Percentiles rank a stretch among this genome's conserved stretches.
Evolutionary conservation across 2,329 filamentous ascomycete species (phyloP).

Genomic region (Coleophoma crateriformis): DNA sequence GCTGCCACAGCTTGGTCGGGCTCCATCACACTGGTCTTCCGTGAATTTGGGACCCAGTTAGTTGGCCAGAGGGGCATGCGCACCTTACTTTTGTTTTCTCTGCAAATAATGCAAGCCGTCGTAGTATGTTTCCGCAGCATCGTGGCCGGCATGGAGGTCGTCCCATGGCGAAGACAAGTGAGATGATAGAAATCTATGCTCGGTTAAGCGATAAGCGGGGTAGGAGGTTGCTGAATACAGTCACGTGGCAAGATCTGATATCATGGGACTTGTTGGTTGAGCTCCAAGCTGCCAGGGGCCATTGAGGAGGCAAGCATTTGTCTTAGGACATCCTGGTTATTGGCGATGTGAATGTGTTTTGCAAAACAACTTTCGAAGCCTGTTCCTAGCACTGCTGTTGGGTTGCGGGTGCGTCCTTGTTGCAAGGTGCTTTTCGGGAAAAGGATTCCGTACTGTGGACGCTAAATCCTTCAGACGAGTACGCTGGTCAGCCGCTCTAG

Average conservation of each 20-base stretch:
- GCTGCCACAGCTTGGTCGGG: slow-evolving; percentile 9
- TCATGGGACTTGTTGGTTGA: neutral
- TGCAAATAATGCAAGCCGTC: slow-evolving; percentile 25
- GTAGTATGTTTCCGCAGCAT: slow-evolving; percentile 14
- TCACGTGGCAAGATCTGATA: neutral
- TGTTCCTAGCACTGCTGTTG: too few species aligned
- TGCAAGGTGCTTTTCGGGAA: neutral
- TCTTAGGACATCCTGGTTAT: too few species aligned
- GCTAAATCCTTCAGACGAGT: neutral
- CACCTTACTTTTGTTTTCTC: slow-evolving; percentile 34
- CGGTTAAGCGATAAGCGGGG: neutral
- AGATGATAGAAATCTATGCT: neutral
- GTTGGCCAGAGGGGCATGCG: slow-evolving; percentile 4
- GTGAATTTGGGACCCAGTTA: neutral
- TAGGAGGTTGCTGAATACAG: neutral
- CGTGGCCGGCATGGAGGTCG: neutral
- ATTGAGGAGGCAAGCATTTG: neutral
- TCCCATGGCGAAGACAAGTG: neutral
- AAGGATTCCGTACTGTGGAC: neutral
- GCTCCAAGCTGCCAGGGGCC: neutral
- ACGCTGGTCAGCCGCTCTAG: neutral
- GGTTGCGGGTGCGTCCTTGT: neutral
- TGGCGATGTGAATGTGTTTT: too few species aligned
- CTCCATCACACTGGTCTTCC: slow-evolving; percentile 1
- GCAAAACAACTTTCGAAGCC: too few species aligned